Evolutionary conservation across 108 stramenopile species (phyloP).

Genomic region (Nannochloropsis oceanica): DNA sequence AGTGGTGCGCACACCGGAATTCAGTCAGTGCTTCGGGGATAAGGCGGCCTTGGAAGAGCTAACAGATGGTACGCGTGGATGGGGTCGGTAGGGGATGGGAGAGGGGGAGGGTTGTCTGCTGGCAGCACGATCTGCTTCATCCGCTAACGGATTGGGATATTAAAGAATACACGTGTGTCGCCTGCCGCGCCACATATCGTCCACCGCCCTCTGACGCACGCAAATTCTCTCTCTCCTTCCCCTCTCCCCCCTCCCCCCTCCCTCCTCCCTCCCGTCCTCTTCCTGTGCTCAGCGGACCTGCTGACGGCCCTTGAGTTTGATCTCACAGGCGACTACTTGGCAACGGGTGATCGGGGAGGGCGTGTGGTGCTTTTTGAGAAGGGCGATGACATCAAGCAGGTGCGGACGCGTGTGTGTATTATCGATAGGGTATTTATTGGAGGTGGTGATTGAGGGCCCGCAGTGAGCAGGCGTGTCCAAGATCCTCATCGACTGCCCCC

Average conservation of each 20-base stretch:
- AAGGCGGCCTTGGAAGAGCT: conserved; percentile 8
- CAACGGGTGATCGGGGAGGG: conserved; percentile 40
- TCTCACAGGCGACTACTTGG: conserved; percentile 21
- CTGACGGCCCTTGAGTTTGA: conserved; percentile 38
- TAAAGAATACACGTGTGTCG: too few species aligned
- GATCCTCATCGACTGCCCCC: too few species aligned
- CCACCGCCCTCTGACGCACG: not conserved
- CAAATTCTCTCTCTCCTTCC: not conserved
- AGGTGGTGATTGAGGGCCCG: too few species aligned
- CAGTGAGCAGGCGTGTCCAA: too few species aligned
- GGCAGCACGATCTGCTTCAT: too few species aligned
- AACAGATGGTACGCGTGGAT: not conserved
- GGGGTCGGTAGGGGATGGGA: too few species aligned
- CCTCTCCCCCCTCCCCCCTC: too few species aligned
- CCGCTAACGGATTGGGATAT: too few species aligned
- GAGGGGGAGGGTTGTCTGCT: too few species aligned
- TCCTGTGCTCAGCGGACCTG: conserved; percentile 20
- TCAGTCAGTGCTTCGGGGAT: conserved; percentile 21
- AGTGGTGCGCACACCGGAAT: not conserved
- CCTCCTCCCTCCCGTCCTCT: not conserved
- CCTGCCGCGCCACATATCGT: too few species aligned
- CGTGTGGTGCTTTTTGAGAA: conserved; percentile 27
- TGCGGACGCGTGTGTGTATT: not conserved
- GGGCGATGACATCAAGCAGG: not conserved
- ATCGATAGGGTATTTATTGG: not conserved